These are phyloP conservation scores for Straminergon stramineum DNA, from an alignment of 225 moss, liverwort and hornwort genomes.

Conservation along the genomic window DNA sequence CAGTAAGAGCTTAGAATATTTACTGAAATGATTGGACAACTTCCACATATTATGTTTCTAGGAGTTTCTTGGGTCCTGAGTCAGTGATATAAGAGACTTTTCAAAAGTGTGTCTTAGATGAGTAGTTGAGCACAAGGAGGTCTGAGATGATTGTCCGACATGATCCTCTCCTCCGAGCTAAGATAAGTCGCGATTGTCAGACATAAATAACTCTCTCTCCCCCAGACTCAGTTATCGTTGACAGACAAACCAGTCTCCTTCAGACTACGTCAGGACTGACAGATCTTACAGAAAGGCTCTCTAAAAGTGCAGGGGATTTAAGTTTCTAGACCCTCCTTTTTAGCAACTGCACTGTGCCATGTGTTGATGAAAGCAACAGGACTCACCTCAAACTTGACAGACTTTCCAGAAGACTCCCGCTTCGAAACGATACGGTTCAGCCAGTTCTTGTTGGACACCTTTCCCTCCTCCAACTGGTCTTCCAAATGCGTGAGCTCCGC, in stretches of 20 bases:
- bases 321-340: not conserved
- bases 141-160: not conserved
- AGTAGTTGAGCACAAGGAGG: not conserved
- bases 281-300: not conserved
- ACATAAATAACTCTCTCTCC: not conserved
- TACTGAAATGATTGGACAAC: not conserved
- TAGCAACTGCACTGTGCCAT: not conserved
- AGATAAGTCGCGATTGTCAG: too few relatives aligned
- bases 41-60: not conserved
- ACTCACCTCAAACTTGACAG: constrained; percentile 31
- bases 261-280: not conserved
- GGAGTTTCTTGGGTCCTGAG: not conserved
- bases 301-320: not conserved
- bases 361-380: not conserved
- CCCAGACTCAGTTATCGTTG: not conserved
- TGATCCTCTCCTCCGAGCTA: too few relatives aligned
- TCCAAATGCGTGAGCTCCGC: constrained; percentile 67
- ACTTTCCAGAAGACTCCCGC: constrained; percentile 21
- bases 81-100: not conserved
- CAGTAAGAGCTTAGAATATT: not conserved
- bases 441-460: constrained; percentile 24
- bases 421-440: constrained; percentile 23
- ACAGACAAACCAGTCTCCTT: not conserved
- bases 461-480: constrained; percentile 41
- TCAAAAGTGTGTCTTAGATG: too few relatives aligned